Evolutionary conservation across 2,329 filamentous ascomycete species (phyloP).

Genomic region (Trichoderma sp.): DNA sequence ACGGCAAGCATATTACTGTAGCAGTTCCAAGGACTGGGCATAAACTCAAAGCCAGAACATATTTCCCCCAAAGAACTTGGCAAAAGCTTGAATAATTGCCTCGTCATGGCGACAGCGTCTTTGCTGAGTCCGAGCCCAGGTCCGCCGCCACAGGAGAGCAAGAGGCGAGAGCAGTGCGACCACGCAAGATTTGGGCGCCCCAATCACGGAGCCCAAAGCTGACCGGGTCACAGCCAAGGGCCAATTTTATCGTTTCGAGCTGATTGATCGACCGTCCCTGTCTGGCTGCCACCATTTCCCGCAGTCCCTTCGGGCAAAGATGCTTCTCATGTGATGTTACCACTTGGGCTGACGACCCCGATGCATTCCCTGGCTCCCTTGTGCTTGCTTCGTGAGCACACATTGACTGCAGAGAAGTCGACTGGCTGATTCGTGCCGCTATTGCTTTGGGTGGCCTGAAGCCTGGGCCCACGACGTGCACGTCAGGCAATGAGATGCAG

Average conservation of each 20-base stretch:
- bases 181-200: constrained; percentile 24
- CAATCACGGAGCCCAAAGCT: constrained; percentile 26
- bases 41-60: not conserved
- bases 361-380: not conserved
- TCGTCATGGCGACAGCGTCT: not conserved
- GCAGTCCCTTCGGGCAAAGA: constrained; percentile 13
- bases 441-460: not conserved
- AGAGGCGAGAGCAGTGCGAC: constrained; percentile 28
- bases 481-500: constrained; percentile 24
- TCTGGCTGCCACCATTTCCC: constrained; percentile 21
- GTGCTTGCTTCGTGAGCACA: not conserved
- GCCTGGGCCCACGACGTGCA: constrained; percentile 13
- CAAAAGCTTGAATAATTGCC: not conserved
- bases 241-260: constrained; percentile 24
- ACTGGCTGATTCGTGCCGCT: not conserved
- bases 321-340: constrained; percentile 23
- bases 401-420: constrained; percentile 5
- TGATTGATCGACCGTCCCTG: constrained; percentile 19
- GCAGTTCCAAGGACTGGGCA: not conserved
- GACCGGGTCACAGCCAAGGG: constrained; percentile 10
- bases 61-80: not conserved
- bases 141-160: constrained; percentile 14
- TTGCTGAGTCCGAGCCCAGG: constrained; percentile 8
- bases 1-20: not conserved
- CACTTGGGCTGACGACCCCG: constrained; percentile 5